Evolutionary conservation across 805 yeast species (phyloP).

Genomic region (Saturnispora kantuleensis): DNA sequence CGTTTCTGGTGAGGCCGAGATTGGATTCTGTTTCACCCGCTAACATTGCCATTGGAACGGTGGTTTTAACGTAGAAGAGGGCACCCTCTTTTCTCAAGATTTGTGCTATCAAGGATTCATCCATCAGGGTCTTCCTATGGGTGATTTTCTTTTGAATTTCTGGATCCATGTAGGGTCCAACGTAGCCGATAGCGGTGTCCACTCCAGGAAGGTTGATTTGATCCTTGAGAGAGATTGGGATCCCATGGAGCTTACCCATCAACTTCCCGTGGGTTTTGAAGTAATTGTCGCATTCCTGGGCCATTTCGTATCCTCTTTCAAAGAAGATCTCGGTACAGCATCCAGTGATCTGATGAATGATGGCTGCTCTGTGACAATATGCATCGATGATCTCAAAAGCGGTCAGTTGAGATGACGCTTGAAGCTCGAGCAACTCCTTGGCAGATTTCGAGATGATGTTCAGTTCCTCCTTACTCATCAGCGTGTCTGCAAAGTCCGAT

Average conservation of each 20-base stretch:
- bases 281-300: slow-evolving; percentile 31
- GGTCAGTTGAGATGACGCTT: slow-evolving; percentile 25
- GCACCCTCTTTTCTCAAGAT: slow-evolving; percentile 31
- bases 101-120: slow-evolving; percentile 22
- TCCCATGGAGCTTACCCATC: slow-evolving; percentile 36
- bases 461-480: slow-evolving; percentile 19
- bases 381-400: slow-evolving; percentile 31
- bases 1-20: slow-evolving; percentile 30
- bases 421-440: slow-evolving; percentile 17
- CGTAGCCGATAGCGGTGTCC: slow-evolving; percentile 33
- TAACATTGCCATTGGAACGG: slow-evolving; percentile 36
- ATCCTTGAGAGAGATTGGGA: slow-evolving; percentile 38
- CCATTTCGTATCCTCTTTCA: slow-evolving; percentile 31
- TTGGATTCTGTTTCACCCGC: slow-evolving; percentile 32
- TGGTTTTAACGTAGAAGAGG: slow-evolving; percentile 34
- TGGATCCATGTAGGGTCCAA: slow-evolving; percentile 22
- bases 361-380: slow-evolving; percentile 33
- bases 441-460: slow-evolving; percentile 18
- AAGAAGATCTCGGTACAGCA: slow-evolving; percentile 35
- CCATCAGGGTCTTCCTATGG: slow-evolving; percentile 23
- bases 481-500: slow-evolving; percentile 13
- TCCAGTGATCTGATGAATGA: slow-evolving; percentile 34
- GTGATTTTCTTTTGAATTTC: slow-evolving; percentile 17
- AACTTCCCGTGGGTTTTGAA: slow-evolving; percentile 26
- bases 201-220: slow-evolving; percentile 31